A percentile compares a stretch with the other conserved stretches of the same genome.
These are phyloP conservation scores for Earliella scabrosa DNA, from an alignment of 1,284 basidiomycete species.

Conservation along the genomic window DNA sequence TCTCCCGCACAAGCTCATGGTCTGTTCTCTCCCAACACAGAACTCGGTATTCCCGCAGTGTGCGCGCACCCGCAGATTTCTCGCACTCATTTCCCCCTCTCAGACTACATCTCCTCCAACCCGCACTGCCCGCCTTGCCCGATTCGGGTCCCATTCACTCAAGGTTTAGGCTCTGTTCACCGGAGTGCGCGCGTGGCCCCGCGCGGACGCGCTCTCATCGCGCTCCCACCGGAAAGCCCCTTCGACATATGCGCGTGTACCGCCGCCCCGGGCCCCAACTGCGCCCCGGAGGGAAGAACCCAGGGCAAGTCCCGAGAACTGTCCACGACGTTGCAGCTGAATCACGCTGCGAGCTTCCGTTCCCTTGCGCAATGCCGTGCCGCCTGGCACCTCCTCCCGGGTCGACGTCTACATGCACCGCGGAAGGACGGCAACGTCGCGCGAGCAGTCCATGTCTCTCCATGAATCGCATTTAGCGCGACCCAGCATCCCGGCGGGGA, in stretches of 20 bases:
- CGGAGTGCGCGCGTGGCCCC: background rate
- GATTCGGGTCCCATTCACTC: constrained; percentile 5
- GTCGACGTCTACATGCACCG: no score
- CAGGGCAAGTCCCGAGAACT: constrained; percentile 1
- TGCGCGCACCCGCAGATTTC: no score
- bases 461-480: no score
- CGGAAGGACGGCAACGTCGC: no score
- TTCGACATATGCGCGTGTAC: background rate
- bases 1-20: background rate
- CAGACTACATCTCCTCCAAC: background rate
- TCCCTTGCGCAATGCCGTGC: no score
- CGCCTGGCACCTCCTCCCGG: no score
- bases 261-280: background rate
- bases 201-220: background rate
- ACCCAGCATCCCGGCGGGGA: no score
- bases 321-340: background rate
- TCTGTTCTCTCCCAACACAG: background rate
- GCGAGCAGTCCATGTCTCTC: no score
- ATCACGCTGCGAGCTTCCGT: no score
- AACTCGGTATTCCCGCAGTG: background rate
- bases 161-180: constrained; percentile 21
- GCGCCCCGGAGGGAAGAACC: background rate
- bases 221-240: background rate
- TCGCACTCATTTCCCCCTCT: background rate
- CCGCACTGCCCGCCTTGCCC: background rate